Evolutionary conservation across 495 filamentous ascomycete species (phyloP), one percentile per base, ranked within the genome.

Genomic region (Penicillium daleae): DNA sequence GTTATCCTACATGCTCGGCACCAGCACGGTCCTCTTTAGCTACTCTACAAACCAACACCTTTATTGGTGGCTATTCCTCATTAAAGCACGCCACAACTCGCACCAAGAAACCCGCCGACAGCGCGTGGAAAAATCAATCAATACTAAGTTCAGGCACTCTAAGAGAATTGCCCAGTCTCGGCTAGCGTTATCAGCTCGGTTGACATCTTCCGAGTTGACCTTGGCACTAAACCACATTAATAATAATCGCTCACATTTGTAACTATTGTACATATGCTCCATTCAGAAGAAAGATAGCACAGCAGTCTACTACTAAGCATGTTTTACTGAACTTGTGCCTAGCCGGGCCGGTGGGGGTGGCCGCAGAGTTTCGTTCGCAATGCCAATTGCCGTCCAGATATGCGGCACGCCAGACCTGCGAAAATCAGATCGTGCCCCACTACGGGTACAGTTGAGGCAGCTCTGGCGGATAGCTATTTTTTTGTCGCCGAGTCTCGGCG

Each of bases 131-230:
- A 54, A n/a, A n/a, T n/a, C n/a, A n/a, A 54, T 54, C 29, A 29
- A 19, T 19, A 42, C n/a, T 42, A 19, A 32, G 31, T 21, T 54
- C 51, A 31, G 51, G 27, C 29, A 32, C 17, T 19, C 4, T 5
- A 9, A 54, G 19, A 31, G 2, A 52, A 31, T 55, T 39, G 35
- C 37, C 29, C 60, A 5, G 40, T 42, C 29, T 33, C 22, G 26
- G 26, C 56, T 29, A 57, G 57, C 46, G 54, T 65, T 65, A 65
- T 61, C 63, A 65, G 58, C 48, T 57, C 46, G 48, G 58, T 51
- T 52, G 35, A 4, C 27, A 21, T 31, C 22, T 33, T 53, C 57
- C 63, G 48, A 55, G 42, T 24, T 32, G 13, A 46, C 46, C 33
- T 57, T 58, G 63, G 42, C 37, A 52, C 31, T 7, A 24, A n/a